Conservation (phyloP, 2,329 filamentous ascomycete species). For the Fusarium dlaminii region DNA sequence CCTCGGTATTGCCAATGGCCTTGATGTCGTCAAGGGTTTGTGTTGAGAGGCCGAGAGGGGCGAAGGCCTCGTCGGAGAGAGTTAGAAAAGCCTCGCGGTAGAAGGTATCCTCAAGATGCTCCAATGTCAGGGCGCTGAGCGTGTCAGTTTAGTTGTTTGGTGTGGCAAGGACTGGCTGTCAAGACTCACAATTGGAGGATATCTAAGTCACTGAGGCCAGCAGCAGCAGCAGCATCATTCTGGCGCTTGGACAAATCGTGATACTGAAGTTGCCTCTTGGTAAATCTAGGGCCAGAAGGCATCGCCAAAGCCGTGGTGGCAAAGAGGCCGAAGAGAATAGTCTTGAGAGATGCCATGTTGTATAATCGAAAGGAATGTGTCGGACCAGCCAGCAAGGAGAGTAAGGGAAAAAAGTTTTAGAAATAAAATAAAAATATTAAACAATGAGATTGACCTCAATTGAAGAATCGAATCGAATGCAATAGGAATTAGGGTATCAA, state of each 20-base stretch:
- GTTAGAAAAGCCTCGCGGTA: slow-evolving; percentile 76
- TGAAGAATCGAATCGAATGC: slow-evolving; percentile 7
- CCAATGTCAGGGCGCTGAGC: slow-evolving; percentile 70
- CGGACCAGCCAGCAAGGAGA: slow-evolving; percentile 38
- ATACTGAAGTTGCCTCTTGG: slow-evolving; percentile 56
- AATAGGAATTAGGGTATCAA: slow-evolving; percentile 18
- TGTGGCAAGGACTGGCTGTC: too few species aligned
- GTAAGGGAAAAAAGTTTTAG: background rate
- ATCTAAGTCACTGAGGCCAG: slow-evolving; percentile 62
- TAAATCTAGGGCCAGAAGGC: slow-evolving; percentile 57
- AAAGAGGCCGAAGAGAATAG: slow-evolving; percentile 55
- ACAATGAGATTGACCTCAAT: slow-evolving; percentile 1
- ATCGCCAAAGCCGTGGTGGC: slow-evolving; percentile 58
- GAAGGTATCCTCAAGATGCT: slow-evolving; percentile 78
- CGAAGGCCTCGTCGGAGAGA: slow-evolving; percentile 73
- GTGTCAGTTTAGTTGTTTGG: slow-evolving; percentile 2
- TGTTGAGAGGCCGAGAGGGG: slow-evolving; percentile 53
- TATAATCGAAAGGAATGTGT: slow-evolving; percentile 17
- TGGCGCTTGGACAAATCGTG: slow-evolving; percentile 61
- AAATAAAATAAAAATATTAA: slow-evolving; percentile 8
- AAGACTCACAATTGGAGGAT: slow-evolving; percentile 66
- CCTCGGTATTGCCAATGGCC: slow-evolving; percentile 70
- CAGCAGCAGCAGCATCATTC: slow-evolving; percentile 57
- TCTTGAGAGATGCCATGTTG: slow-evolving; percentile 53
- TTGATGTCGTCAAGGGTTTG: slow-evolving; percentile 60